Evolutionary conservation across 1,284 basidiomycete genomes (phyloP).

Genomic region (Thelephora terrestris): DNA sequence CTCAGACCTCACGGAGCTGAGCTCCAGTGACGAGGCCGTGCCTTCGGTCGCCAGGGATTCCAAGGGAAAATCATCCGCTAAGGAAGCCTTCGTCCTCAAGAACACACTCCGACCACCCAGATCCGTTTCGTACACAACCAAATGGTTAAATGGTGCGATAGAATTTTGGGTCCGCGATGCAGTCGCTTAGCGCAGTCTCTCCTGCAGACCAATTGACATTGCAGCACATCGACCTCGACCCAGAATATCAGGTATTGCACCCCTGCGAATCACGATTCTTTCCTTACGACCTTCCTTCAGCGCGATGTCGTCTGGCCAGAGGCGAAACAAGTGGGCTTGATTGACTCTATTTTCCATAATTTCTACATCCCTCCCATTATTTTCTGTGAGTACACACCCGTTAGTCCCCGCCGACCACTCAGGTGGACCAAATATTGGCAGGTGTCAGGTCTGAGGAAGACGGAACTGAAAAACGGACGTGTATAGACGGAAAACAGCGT

Average conservation of each 20-base stretch:
- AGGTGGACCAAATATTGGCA: slow-evolving; percentile 11
- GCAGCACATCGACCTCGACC: slow-evolving; percentile 35
- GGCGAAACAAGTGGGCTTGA: slow-evolving; percentile 25
- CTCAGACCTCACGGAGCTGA: slow-evolving; percentile 36
- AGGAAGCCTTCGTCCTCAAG: slow-evolving; percentile 8
- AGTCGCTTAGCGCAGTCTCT: background rate
- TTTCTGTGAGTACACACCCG: slow-evolving; percentile 35
- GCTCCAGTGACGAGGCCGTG: slow-evolving; percentile 28
- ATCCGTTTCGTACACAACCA: slow-evolving; percentile 33
- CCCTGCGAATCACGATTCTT: background rate
- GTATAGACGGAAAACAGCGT: slow-evolving; percentile 75
- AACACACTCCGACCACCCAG: slow-evolving; percentile 31
- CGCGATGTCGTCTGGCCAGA: slow-evolving; percentile 49
- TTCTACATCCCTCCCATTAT: slow-evolving; percentile 50
- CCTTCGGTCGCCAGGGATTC: slow-evolving; percentile 16
- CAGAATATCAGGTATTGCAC: slow-evolving; percentile 43
- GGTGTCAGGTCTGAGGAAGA: slow-evolving; percentile 42
- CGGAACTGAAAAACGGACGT: slow-evolving; percentile 51
- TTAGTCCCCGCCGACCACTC: background rate
- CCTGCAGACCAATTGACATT: slow-evolving; percentile 36
- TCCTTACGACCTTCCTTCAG: background rate
- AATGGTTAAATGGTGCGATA: slow-evolving; percentile 33
- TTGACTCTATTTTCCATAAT: slow-evolving; percentile 33
- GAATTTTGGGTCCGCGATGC: slow-evolving; percentile 7
- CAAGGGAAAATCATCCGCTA: slow-evolving; percentile 13